Evolutionary conservation across 805 yeast species (phyloP).

Genomic region (Zygosaccharomyces siamensis): DNA sequence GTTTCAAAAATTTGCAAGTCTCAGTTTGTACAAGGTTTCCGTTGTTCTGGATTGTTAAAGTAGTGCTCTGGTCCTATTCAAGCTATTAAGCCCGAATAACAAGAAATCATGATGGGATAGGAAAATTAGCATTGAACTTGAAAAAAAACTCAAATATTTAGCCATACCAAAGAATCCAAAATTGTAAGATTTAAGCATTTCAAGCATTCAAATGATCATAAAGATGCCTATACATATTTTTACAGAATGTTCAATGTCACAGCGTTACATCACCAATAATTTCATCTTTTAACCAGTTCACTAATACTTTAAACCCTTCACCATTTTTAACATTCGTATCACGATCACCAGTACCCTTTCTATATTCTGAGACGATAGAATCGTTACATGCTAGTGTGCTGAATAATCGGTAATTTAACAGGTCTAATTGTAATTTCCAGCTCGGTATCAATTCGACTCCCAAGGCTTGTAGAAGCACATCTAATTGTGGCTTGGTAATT

Average conservation of each 20-base stretch:
- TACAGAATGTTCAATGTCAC: not conserved
- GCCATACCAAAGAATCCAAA: not conserved
- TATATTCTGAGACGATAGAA: conserved; percentile 12
- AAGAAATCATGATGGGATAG: not conserved
- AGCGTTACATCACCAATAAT: conserved; percentile 14
- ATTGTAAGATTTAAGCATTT: not conserved
- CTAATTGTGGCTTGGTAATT: conserved; percentile 19
- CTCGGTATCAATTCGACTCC: conserved; percentile 21
- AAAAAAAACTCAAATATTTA: not conserved
- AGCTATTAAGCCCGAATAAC: not conserved
- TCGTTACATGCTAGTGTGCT: conserved; percentile 13
- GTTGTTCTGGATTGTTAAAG: not conserved
- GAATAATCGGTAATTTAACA: conserved; percentile 21
- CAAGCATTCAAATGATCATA: not conserved
- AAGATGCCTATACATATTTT: not conserved
- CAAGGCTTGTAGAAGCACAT: conserved; percentile 19
- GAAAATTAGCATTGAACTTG: not conserved
- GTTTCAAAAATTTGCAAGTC: too few species aligned
- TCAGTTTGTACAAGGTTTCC: not conserved
- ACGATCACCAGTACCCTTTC: conserved; percentile 9
- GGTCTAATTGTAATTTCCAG: conserved; percentile 26
- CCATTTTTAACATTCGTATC: conserved; percentile 12
- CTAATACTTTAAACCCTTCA: conserved; percentile 15
- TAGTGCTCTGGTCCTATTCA: not conserved
- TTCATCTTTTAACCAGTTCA: conserved; percentile 25